Evolutionary conservation across 1,139 yeast genomes (phyloP).

Genomic region (Arxiozyma heterogenica): DNA sequence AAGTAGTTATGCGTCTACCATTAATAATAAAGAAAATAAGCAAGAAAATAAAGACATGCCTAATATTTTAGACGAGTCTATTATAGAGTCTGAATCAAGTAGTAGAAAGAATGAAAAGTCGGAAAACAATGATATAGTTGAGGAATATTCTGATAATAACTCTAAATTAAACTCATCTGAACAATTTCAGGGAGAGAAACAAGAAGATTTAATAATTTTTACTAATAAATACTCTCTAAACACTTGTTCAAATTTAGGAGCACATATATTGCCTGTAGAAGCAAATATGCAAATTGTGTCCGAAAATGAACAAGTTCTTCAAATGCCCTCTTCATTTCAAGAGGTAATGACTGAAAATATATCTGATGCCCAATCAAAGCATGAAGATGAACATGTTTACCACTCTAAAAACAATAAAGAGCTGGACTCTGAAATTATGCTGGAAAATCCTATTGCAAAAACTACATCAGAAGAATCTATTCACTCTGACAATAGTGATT

Average conservation of each 20-base stretch:
- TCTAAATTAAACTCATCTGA: conserved; percentile 1
- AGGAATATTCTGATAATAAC: conserved; percentile 9
- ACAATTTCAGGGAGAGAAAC: not conserved
- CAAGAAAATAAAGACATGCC: not conserved
- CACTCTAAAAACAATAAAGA: not conserved
- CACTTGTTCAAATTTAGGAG: not conserved
- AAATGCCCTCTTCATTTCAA: not conserved
- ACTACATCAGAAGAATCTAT: not conserved
- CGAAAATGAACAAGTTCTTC: not conserved
- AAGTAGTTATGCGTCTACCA: not conserved
- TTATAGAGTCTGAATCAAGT: not conserved
- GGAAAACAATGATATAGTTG: conserved; percentile 4
- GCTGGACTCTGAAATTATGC: not conserved
- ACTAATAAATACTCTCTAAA: not conserved
- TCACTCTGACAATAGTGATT: not conserved
- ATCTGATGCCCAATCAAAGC: not conserved
- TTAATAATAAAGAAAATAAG: not conserved
- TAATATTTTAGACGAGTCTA: conserved; percentile 1
- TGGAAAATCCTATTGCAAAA: conserved; percentile 1
- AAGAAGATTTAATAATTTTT: not conserved
- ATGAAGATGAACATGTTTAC: not conserved
- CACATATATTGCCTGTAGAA: not conserved
- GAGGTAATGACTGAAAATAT: not conserved
- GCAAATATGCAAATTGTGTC: not conserved
- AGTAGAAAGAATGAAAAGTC: not conserved